Evolutionary conservation across 2,329 filamentous ascomycete species (phyloP).

Genomic region (Trichophyton verrucosum): DNA sequence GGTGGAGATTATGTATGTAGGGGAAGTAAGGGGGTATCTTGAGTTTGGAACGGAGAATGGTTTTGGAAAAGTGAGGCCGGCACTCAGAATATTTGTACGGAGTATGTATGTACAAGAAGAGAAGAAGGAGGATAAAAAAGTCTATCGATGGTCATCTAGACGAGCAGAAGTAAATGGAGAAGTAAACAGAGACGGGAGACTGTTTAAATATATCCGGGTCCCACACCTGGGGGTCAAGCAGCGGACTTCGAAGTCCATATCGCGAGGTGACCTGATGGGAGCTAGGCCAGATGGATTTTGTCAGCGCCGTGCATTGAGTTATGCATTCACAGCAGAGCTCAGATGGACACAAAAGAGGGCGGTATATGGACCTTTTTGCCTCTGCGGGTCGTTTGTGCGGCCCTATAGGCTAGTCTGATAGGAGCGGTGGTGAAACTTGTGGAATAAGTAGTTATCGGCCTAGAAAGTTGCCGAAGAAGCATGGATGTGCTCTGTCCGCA

Average conservation of each 20-base stretch:
- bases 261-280: not conserved
- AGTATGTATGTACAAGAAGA: no score
- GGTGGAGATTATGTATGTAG: not conserved
- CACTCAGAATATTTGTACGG: not conserved
- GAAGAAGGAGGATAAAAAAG: no score
- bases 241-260: not conserved
- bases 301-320: not conserved
- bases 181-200: not conserved
- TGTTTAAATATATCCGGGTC: not conserved
- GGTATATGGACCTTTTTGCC: not conserved
- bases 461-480: not conserved
- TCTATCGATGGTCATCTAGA: not conserved
- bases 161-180: not conserved
- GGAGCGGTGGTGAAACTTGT: not conserved
- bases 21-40: not conserved
- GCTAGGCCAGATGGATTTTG: not conserved
- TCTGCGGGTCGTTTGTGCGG: not conserved
- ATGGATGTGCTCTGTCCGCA: not conserved
- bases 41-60: not conserved
- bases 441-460: not conserved
- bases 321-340: not conserved
- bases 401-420: not conserved
- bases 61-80: not conserved
- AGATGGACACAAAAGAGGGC: not conserved
- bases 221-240: not conserved